Percentiles rank a stretch among this genome's conserved stretches.
These are phyloP conservation scores for Tilletia horrida DNA, from an alignment of 1,284 basidiomycete genomes.

Conservation along the genomic window DNA sequence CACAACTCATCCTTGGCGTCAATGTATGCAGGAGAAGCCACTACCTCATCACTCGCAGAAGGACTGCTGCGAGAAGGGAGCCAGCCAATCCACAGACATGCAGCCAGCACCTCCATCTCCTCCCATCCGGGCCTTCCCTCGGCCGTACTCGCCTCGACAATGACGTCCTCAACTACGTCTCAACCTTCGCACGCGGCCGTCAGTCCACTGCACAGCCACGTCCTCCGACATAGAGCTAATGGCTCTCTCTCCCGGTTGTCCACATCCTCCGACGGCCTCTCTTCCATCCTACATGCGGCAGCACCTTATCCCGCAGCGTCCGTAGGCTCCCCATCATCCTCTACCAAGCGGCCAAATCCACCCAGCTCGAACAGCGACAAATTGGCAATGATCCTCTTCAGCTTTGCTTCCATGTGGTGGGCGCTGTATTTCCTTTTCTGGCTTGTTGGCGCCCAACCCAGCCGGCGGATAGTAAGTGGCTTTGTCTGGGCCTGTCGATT, in stretches of 20 bases:
- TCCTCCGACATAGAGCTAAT: constrained; percentile 8
- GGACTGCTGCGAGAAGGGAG: background rate
- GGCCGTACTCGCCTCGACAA: background rate
- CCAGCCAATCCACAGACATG: constrained; percentile 18
- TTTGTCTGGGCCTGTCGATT: background rate
- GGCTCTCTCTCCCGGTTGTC: constrained; percentile 8
- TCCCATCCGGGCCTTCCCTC: background rate
- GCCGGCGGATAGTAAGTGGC: constrained; percentile 31
- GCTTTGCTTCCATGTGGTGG: constrained; percentile 79
- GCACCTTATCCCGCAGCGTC: too few relatives aligned
- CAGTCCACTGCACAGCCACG: constrained; percentile 13
- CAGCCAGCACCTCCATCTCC: constrained; percentile 1
- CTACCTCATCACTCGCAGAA: too few relatives aligned
- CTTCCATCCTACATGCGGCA: background rate
- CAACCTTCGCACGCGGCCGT: background rate
- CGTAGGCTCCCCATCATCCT: background rate
- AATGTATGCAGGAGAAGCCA: background rate
- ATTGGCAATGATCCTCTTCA: constrained; percentile 56
- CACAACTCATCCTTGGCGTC: constrained; percentile 66
- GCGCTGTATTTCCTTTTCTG: constrained; percentile 58
- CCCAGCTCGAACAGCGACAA: constrained; percentile 24
- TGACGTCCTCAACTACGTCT: background rate
- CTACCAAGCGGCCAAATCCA: background rate
- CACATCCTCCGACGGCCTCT: constrained; percentile 1
- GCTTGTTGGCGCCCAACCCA: constrained; percentile 20